Evolutionary conservation across 352 stramenopile species (phyloP).

Genomic region (Phytophthora boehmeriae): DNA sequence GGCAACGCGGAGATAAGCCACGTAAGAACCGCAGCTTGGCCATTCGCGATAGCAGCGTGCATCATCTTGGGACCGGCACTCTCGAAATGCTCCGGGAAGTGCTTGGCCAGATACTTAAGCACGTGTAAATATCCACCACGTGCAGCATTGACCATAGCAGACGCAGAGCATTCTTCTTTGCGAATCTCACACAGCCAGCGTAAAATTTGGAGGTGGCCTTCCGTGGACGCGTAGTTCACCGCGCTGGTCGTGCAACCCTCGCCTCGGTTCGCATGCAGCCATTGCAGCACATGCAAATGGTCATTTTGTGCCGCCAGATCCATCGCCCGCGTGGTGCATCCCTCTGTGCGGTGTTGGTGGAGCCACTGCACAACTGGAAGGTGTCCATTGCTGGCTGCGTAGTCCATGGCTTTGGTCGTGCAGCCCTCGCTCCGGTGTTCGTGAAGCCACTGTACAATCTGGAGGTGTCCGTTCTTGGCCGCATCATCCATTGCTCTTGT

Average conservation of each 20-base stretch:
- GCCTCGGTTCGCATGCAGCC: conserved; percentile 65
- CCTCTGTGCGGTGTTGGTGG: conserved; percentile 43
- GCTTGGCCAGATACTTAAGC: conserved; percentile 53
- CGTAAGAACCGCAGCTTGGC: conserved; percentile 56
- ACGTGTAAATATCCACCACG: conserved; percentile 61
- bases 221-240: conserved; percentile 62
- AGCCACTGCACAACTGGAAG: conserved; percentile 67
- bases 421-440: conserved; percentile 58
- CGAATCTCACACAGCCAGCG: conserved; percentile 62
- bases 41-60: conserved; percentile 64
- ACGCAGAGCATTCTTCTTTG: conserved; percentile 53
- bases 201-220: conserved; percentile 60
- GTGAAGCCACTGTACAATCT: conserved; percentile 68
- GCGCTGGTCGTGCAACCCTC: conserved; percentile 76
- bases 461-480: conserved; percentile 57
- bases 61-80: conserved; percentile 64
- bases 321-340: conserved; percentile 65
- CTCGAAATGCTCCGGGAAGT: conserved; percentile 58
- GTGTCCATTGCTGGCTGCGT: conserved; percentile 61
- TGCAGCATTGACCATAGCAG: conserved; percentile 64
- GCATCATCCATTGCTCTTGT: conserved; percentile 63
- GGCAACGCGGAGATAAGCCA: conserved; percentile 66
- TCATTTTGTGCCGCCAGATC: conserved; percentile 69
- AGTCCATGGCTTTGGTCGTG: conserved; percentile 70
- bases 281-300: conserved; percentile 63